phyloP scores from a whole-genome alignment of 2,329 filamentous ascomycete genomes.

The Macroventuria anomochaeta region DNA sequence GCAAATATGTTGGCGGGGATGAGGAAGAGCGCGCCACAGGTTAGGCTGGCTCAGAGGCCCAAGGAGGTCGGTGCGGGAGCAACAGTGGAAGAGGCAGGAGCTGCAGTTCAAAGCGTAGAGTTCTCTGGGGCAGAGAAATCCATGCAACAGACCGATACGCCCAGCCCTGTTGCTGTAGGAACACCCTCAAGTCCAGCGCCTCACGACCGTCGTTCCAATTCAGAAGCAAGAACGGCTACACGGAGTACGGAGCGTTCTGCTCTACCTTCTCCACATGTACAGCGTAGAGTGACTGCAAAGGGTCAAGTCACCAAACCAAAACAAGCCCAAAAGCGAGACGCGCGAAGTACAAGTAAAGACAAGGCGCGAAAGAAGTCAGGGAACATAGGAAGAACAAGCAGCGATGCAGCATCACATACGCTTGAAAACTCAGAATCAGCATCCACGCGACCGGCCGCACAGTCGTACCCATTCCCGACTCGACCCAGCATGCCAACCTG shows the following conservation, averaged over 20 bases:
- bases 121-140: neutral
- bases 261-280: neutral
- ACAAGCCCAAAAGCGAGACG: neutral
- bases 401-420: neutral
- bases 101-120: neutral
- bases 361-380: neutral
- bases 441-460: neutral
- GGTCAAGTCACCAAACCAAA: neutral
- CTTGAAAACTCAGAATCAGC: neutral
- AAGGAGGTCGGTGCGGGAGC: neutral
- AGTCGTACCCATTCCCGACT: neutral
- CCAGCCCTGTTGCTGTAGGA: neutral
- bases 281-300: neutral
- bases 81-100: neutral
- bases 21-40: neutral
- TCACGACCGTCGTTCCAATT: neutral
- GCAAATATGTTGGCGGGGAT: neutral
- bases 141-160: neutral
- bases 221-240: neutral
- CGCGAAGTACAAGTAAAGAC: neutral
- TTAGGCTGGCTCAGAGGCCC: neutral
- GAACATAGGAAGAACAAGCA: neutral
- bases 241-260: neutral
- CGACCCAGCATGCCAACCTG: constrained; percentile 17
- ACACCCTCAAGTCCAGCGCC: neutral